Evolutionary conservation across 2,329 filamentous ascomycete genomes (phyloP).

Genomic region (Cladorrhinum sp.): DNA sequence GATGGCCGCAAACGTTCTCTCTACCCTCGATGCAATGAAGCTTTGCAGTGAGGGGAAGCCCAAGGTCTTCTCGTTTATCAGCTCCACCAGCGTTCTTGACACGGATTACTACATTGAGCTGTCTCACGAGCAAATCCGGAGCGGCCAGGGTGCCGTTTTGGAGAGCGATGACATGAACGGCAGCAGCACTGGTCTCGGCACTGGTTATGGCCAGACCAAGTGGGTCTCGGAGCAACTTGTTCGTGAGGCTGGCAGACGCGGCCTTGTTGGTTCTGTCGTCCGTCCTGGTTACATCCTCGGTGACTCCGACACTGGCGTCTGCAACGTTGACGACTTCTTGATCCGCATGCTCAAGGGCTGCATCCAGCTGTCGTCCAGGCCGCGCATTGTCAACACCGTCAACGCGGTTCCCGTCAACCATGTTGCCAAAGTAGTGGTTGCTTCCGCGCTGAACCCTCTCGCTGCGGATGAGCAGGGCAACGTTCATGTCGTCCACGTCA

Average conservation of each 20-base stretch:
- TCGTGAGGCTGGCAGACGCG: conserved; percentile 72
- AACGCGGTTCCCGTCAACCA: conserved; percentile 87
- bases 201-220: conserved; percentile 89
- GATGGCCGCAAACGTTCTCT: conserved; percentile 72
- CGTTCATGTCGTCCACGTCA: conserved; percentile 70
- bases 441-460: conserved; percentile 65
- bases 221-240: conserved; percentile 70
- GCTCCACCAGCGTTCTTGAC: conserved; percentile 79
- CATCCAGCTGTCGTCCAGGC: conserved; percentile 70
- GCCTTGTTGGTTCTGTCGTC: conserved; percentile 71
- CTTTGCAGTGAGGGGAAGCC: conserved; percentile 75
- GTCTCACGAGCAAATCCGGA: conserved; percentile 59
- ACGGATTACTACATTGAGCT: conserved; percentile 75
- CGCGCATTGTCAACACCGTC: conserved; percentile 79
- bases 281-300: conserved; percentile 85
- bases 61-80: conserved; percentile 79
- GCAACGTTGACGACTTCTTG: conserved; percentile 85
- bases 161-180: conserved; percentile 79
- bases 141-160: conserved; percentile 62
- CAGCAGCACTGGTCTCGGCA: conserved; percentile 72
- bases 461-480: conserved; percentile 23
- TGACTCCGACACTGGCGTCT: conserved; percentile 65
- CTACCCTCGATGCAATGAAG: conserved; percentile 70
- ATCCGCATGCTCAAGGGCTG: conserved; percentile 85
- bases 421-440: conserved; percentile 76